Evolutionary conservation across 768 basidiomycete species (phyloP).

Genomic region (Baorangia bicolor): DNA sequence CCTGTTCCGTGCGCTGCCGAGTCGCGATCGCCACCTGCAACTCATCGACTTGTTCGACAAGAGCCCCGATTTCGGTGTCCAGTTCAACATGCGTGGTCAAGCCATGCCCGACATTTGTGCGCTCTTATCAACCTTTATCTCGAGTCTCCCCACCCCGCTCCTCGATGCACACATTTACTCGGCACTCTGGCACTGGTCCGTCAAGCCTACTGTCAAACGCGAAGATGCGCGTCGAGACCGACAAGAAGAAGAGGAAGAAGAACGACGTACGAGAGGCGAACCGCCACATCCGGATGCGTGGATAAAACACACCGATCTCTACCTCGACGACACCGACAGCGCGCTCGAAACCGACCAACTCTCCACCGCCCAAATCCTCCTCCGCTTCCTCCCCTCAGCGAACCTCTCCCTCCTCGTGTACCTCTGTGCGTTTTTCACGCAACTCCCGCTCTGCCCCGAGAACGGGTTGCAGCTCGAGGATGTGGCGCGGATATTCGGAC

Average conservation of each 20-base stretch:
- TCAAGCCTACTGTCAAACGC: conserved; percentile 41
- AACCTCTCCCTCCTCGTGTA: conserved; percentile 44
- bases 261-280: conserved; percentile 28
- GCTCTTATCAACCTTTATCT: conserved; percentile 46
- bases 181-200: conserved; percentile 44
- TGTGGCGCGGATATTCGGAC: conserved; percentile 47
- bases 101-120: conserved; percentile 45
- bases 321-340: conserved; percentile 15
- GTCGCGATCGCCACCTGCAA: conserved; percentile 38
- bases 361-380: conserved; percentile 43
- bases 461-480: conserved; percentile 48
- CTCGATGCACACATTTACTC: conserved; percentile 41
- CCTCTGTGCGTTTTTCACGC: conserved; percentile 49
- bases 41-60: conserved; percentile 41
- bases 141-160: conserved; percentile 46
- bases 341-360: conserved; percentile 36
- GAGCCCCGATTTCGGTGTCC: conserved; percentile 21
- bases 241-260: conserved; percentile 35
- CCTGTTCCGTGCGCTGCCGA: conserved; percentile 43
- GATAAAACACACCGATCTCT: conserved; percentile 12
- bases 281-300: conserved; percentile 17
- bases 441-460: conserved; percentile 49
- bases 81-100: conserved; percentile 34
- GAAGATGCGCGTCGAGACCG: conserved; percentile 30
- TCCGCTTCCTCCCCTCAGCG: conserved; percentile 47